Evolutionary conservation across 176 grass and related monocot species (phyloP).

Genomic region (Typha latifolia): DNA sequence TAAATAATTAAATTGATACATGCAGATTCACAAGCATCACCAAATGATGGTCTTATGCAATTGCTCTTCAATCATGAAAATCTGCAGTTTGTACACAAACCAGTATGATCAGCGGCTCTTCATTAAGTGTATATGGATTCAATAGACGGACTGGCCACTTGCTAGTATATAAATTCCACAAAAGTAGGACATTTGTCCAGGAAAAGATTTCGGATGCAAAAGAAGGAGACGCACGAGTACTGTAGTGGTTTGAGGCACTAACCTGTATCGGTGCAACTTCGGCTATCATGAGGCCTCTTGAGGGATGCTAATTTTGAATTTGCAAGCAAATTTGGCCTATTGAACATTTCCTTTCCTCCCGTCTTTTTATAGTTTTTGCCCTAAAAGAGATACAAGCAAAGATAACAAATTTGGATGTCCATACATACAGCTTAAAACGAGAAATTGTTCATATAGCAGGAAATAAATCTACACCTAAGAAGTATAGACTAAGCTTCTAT

Average conservation of each 20-base stretch:
- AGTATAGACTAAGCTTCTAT: background rate
- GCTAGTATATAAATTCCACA: too few species aligned
- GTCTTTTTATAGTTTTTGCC: conserved; percentile 18
- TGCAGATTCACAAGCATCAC: too few species aligned
- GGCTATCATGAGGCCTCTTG: conserved; percentile 53
- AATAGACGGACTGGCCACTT: too few species aligned
- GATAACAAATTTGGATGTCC: background rate
- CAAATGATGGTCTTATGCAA: too few species aligned
- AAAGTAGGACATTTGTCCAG: too few species aligned
- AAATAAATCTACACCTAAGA: conserved; percentile 6
- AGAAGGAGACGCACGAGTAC: too few species aligned
- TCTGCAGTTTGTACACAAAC: too few species aligned
- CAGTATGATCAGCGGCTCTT: too few species aligned
- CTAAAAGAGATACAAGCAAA: conserved; percentile 30
- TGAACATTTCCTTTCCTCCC: conserved; percentile 21
- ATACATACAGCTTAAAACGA: background rate
- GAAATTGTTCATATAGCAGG: conserved; percentile 1
- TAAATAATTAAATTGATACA: too few species aligned
- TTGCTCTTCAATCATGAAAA: too few species aligned
- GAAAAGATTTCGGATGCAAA: too few species aligned
- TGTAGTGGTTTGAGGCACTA: background rate
- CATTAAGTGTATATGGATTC: too few species aligned
- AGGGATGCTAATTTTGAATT: conserved; percentile 28
- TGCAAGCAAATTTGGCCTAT: conserved; percentile 19
- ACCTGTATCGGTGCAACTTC: conserved; percentile 55